Percentiles rank a stretch among this genome's conserved stretches.
Conservation (phyloP, 306 rosid species). For the Astragalus glycyphyllos region DNA sequence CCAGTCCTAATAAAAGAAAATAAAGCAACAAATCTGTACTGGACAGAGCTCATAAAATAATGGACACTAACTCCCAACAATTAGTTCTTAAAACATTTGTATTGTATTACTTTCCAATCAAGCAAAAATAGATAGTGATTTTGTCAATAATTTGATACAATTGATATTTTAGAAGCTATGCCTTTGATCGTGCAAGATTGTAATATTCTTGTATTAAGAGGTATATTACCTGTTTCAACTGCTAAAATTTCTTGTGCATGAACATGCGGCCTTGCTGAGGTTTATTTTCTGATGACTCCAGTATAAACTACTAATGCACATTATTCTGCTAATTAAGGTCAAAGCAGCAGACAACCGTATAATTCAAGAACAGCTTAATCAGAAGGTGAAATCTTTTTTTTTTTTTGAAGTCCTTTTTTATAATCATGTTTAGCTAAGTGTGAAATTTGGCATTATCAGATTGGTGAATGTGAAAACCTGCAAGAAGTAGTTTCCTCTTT, state of each 20-base stretch:
- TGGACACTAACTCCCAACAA: conserved; percentile 14
- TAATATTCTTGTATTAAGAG: conserved; percentile 27
- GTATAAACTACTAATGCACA: conserved; percentile 34
- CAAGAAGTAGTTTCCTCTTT: conserved; percentile 75
- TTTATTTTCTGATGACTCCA: conserved; percentile 12
- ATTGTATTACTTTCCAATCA: conserved; percentile 25
- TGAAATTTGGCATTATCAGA: conserved; percentile 59
- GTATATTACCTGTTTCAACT: conserved; percentile 32
- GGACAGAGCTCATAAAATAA: background rate
- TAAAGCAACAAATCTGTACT: background rate
- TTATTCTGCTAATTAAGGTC: conserved; percentile 65
- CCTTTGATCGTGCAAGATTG: conserved; percentile 37
- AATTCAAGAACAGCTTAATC: conserved; percentile 91
- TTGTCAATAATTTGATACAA: conserved; percentile 24
- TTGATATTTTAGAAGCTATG: conserved; percentile 35
- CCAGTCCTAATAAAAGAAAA: conserved; percentile 1
- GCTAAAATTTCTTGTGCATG: conserved; percentile 26
- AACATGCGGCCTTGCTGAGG: conserved; percentile 33
- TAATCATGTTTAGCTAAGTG: conserved; percentile 27
- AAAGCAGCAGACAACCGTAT: conserved; percentile 92
- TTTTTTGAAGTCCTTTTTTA: background rate
- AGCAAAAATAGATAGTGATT: conserved; percentile 26
- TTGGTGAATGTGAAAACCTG: conserved; percentile 73
- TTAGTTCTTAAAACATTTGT: conserved; percentile 16
- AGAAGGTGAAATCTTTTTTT: conserved; percentile 64